Base-by-base conservation (phyloP, 2,329 filamentous ascomycete genomes). In the Elsinoe ampelina region DNA sequence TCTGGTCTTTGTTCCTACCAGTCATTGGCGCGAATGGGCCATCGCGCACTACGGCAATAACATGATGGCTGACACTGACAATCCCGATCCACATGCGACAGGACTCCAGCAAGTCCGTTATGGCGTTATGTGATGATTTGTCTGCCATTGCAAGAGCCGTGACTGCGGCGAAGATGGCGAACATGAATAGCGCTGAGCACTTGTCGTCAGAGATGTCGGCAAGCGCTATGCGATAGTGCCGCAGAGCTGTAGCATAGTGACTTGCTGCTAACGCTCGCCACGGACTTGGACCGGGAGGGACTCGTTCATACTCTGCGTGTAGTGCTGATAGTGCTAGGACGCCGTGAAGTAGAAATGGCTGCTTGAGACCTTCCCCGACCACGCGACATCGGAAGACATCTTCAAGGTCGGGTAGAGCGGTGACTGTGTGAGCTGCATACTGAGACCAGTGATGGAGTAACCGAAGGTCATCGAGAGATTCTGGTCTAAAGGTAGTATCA, bases 31-130 rank as follows among this genome's bases (percentile, higher is more conserved):
- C 20, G 26, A 50, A 50, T 11, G 45, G 45, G 2, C 45, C 45
- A 15, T 8, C 17, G 4, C 45, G 45, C 7, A 50, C 32, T 5
- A 50, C 32, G 10, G 32, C 45, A 36, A 50, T 34, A 12, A 50
- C 45, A 36, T 50, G 45, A 34, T 50, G 45, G 26, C 45, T 50
- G 45, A 50, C 45, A 10, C 45, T 50, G 45, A 50, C 26, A 4
- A 50, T 36, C 6, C 45, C 45, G 13, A 34, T 50, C 45, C 45
- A 50, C 32, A 50, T 34, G 17, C 32, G 26, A 10, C 45, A 50
- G 4, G 45, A 50, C 15, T 50, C 45, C 17, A 50, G 34, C 13
- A 50, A 17, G 26, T 50, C 45, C 11, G 45, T 34, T 8, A 50
- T 30, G 5, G 26, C 45, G 19, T 36, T 20, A 1, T 50, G 22